Evolutionary conservation across 2,329 filamentous ascomycete species (phyloP).

Genomic region (Penicillium sp.): DNA sequence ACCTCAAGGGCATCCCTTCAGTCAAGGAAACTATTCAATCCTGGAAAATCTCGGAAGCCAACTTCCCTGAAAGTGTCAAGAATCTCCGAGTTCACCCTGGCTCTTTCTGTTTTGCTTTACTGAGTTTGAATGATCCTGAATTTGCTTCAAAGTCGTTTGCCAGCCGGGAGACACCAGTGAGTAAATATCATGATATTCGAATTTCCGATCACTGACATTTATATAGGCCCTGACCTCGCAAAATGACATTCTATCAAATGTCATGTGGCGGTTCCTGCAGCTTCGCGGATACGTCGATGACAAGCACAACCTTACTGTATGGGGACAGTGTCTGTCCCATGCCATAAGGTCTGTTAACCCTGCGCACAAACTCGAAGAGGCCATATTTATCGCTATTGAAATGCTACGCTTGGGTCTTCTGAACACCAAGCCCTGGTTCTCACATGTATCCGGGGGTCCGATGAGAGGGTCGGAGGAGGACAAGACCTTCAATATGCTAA

Average conservation of each 20-base stretch:
- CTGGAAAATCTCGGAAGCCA: slow-evolving; percentile 71
- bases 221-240: slow-evolving; percentile 58
- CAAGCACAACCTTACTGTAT: slow-evolving; percentile 75
- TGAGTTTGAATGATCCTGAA: slow-evolving; percentile 67
- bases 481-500: slow-evolving; percentile 73
- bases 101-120: slow-evolving; percentile 50
- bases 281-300: slow-evolving; percentile 81
- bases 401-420: slow-evolving; percentile 77
- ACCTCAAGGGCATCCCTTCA: slow-evolving; percentile 58
- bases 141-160: slow-evolving; percentile 71
- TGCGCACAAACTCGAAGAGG: slow-evolving; percentile 66
- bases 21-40: slow-evolving; percentile 56
- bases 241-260: slow-evolving; percentile 72
- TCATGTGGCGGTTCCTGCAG: slow-evolving; percentile 86
- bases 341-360: slow-evolving; percentile 66
- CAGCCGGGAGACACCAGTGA: slow-evolving; percentile 51
- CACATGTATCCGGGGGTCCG: slow-evolving; percentile 58
- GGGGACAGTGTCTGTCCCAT: slow-evolving; percentile 77
- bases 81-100: slow-evolving; percentile 33
- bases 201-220: slow-evolving; percentile 10
- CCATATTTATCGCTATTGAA: slow-evolving; percentile 81
- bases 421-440: slow-evolving; percentile 67
- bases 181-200: slow-evolving; percentile 4
- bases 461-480: slow-evolving; percentile 70
- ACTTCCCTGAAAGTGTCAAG: slow-evolving; percentile 47